phyloP scores from a whole-genome alignment of 768 basidiomycete species.

The Leccinum uliginosum region DNA sequence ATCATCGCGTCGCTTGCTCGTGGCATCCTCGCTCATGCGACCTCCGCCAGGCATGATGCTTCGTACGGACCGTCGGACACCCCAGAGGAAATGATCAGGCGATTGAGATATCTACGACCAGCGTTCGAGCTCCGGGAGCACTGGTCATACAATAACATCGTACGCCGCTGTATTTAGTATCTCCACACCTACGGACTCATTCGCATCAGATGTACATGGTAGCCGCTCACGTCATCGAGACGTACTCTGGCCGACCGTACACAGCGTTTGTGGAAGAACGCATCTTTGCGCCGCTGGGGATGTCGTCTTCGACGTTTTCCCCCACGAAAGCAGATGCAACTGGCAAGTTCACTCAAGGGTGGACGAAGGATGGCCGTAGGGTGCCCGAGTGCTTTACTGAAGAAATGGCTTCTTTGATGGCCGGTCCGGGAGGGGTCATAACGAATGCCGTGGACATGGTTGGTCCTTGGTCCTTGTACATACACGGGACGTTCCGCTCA shows the following conservation, averaged over 20 bases:
- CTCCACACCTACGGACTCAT: not conserved
- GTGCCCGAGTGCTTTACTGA: constrained; percentile 32
- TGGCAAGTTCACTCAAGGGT: constrained; percentile 33
- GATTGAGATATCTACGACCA: constrained; percentile 30
- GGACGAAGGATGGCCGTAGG: constrained; percentile 30
- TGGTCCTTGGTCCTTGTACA: constrained; percentile 2
- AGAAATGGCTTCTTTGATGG: constrained; percentile 18
- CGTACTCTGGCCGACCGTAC: constrained; percentile 32
- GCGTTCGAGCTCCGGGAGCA: constrained; percentile 34
- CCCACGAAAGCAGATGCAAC: constrained; percentile 27
- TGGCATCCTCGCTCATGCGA: not conserved
- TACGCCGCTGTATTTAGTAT: constrained; percentile 1
- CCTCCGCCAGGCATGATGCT: constrained; percentile 30
- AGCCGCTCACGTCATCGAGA: constrained; percentile 31
- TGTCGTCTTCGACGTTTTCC: constrained; percentile 39
- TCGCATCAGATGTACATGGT: constrained; percentile 37
- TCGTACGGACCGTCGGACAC: constrained; percentile 29
- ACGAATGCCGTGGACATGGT: constrained; percentile 43
- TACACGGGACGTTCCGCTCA: not conserved
- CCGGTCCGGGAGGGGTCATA: constrained; percentile 42
- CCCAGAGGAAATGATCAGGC: constrained; percentile 17
- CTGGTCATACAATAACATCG: constrained; percentile 39
- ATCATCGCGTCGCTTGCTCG: not conserved
- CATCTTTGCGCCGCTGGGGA: constrained; percentile 38
- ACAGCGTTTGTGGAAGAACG: constrained; percentile 40